Evolutionary conservation across 768 basidiomycete genomes (phyloP), one percentile per base, ranked within the genome.

Genomic region (Pleurotus citrinopileatus): DNA sequence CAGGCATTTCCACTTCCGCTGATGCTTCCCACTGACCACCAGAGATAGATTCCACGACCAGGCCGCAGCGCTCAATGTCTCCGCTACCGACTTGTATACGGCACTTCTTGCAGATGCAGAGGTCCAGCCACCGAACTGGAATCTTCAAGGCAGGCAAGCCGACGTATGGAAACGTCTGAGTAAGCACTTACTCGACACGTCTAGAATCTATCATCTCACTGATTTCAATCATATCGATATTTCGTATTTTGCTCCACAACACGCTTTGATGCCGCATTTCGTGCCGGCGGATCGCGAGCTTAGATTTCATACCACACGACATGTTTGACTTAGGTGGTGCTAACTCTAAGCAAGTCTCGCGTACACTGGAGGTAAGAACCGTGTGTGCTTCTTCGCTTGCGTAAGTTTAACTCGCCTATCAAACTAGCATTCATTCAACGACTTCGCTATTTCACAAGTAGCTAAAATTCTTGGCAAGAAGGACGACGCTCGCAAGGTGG

Each of bases 361-460:
- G 84, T 6, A 79, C 83, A 2, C 62, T 84, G 7, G 84, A 86
- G 71, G 83, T 82, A 58, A 22, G 57, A 52, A 26, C 26, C 22
- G 19, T 56, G 19, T 51, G 53, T 17, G 20, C 52, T 6, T 6
- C 42, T n/a, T 42, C 29, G 25, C 25, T 34, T 28, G 22, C 42
- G 5, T n/a, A n/a, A n/a, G n/a, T 17, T 54, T 57, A 32, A 25
- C 58, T 43, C 20, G 32, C 27, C 34, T 28, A 22, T 28, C 20
- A 20, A 25, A n/a, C n/a, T 52, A 86, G 84, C 75, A 86, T 59
- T 74, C 84, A 1, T 86, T 86, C 62, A 77, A 76, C 52, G 84
- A 86, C 58, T 86, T 86, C 58, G 67, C 79, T 1, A 80, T 86
- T 45, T 80, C 82, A 1, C 84, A 86, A 69, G 84, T 85, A 1